Evolutionary conservation across 1,139 yeast species (phyloP).

Genomic region (Insectozyma bohioensis): DNA sequence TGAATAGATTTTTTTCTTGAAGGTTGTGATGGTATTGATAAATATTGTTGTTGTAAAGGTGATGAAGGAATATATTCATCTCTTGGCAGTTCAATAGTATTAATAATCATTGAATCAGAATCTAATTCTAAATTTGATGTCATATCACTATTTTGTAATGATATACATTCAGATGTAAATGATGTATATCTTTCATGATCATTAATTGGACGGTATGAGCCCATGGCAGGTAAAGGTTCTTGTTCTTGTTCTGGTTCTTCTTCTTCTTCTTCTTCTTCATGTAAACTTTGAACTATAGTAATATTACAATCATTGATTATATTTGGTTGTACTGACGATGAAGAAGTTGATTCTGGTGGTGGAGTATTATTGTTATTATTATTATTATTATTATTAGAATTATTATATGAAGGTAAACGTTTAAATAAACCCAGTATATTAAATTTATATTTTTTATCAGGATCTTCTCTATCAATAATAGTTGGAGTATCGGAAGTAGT

Average conservation of each 20-base stretch:
- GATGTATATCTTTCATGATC: conserved; percentile 24
- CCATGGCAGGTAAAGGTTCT: no score
- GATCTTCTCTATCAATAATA: conserved; percentile 4
- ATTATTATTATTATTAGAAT: no score
- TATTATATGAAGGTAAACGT: no score
- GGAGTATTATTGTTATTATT: no score
- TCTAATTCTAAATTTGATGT: conserved; percentile 18
- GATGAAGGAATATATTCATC: no score
- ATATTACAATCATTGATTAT: conserved; percentile 7
- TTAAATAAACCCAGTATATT: conserved; percentile 13
- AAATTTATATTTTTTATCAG: conserved; percentile 12
- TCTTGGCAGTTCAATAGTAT: conserved; percentile 2
- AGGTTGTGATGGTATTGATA: conserved; percentile 1
- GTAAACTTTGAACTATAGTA: conserved; percentile 10
- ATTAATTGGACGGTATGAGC: not conserved
- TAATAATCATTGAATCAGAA: conserved; percentile 5
- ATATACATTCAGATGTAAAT: conserved; percentile 39
- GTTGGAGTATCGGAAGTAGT: not conserved
- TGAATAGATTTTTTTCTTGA: no score
- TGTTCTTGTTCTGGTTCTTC: not conserved
- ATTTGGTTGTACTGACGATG: conserved; percentile 1
- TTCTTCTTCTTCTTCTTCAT: conserved; percentile 8
- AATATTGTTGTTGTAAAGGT: no score
- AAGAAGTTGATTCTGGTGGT: not conserved
- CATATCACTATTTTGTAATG: conserved; percentile 43